phyloP scores from a whole-genome alignment of 306 rosid species.

The Cicer cuneatum region DNA sequence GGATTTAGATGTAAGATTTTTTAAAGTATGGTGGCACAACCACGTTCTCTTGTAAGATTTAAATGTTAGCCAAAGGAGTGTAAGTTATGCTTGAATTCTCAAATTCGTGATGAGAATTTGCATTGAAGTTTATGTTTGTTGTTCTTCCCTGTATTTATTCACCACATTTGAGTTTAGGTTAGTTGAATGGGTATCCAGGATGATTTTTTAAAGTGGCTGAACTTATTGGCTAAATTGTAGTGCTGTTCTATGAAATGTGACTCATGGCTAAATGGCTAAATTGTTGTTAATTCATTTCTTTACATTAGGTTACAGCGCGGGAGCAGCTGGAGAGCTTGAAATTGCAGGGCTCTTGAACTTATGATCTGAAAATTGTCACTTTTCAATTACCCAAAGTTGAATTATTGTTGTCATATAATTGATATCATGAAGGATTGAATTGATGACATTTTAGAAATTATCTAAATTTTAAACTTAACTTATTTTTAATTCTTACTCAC shows the following conservation, averaged over 20 bases:
- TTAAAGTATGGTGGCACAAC: neutral
- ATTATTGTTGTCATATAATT: too few relatives aligned
- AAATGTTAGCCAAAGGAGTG: constrained; percentile 10
- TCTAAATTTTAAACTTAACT: too few relatives aligned
- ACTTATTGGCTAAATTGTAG: neutral
- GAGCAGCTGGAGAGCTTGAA: constrained; percentile 43
- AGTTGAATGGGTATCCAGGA: constrained; percentile 14
- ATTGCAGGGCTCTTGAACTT: constrained; percentile 44
- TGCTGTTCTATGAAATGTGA: neutral
- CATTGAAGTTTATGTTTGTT: neutral
- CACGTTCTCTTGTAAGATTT: constrained; percentile 4
- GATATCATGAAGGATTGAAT: too few relatives aligned
- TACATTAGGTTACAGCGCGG: constrained; percentile 39
- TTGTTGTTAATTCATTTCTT: constrained; percentile 27
- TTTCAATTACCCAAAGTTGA: too few relatives aligned
- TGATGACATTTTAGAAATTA: too few relatives aligned
- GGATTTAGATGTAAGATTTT: neutral
- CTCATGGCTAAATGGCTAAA: constrained; percentile 37
- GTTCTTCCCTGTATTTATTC: constrained; percentile 3
- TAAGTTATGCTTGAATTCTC: constrained; percentile 1
- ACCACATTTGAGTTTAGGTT: constrained; percentile 5
- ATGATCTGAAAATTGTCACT: constrained; percentile 8
- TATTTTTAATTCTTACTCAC: too few relatives aligned
- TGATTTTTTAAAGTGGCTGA: constrained; percentile 19
- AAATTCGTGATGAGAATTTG: constrained; percentile 17